Evolutionary conservation across 2,329 filamentous ascomycete species (phyloP).

Genomic region (Rutstroemia sydowiana): DNA sequence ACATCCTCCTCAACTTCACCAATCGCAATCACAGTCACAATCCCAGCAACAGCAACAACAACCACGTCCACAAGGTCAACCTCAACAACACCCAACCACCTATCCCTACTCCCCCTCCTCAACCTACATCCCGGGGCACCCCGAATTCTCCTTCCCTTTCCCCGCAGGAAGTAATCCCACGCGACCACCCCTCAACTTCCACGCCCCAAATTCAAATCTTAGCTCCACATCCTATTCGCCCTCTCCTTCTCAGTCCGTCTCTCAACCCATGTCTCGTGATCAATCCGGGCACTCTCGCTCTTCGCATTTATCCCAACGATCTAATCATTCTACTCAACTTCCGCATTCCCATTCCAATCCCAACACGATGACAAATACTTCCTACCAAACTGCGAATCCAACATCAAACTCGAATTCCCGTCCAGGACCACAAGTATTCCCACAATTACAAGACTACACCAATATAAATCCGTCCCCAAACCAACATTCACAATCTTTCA

Average conservation of each 20-base stretch:
- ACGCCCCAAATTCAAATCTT: too few species aligned
- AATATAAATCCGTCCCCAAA: too few species aligned
- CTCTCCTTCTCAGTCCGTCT: conserved; percentile 38
- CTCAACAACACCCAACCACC: too few species aligned
- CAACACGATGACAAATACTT: background rate
- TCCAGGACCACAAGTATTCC: too few species aligned
- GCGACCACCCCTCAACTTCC: too few species aligned
- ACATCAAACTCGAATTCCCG: too few species aligned
- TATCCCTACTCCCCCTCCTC: conserved; percentile 4
- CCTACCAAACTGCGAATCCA: too few species aligned
- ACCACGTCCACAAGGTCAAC: too few species aligned
- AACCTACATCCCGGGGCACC: conserved; percentile 24
- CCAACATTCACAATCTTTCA: too few species aligned
- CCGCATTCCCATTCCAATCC: background rate
- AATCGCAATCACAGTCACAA: background rate
- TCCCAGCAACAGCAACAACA: background rate
- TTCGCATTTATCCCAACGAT: conserved; percentile 31
- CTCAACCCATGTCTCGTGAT: conserved; percentile 44
- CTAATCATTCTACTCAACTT: conserved; percentile 25
- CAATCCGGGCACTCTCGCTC: background rate
- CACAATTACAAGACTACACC: too few species aligned
- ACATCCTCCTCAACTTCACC: background rate
- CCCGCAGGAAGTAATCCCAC: too few species aligned
- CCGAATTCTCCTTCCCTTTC: conserved; percentile 38
- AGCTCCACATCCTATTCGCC: too few species aligned